phyloP scores from a whole-genome alignment of 805 yeast genomes.

The Cyberlindnera amylophila region DNA sequence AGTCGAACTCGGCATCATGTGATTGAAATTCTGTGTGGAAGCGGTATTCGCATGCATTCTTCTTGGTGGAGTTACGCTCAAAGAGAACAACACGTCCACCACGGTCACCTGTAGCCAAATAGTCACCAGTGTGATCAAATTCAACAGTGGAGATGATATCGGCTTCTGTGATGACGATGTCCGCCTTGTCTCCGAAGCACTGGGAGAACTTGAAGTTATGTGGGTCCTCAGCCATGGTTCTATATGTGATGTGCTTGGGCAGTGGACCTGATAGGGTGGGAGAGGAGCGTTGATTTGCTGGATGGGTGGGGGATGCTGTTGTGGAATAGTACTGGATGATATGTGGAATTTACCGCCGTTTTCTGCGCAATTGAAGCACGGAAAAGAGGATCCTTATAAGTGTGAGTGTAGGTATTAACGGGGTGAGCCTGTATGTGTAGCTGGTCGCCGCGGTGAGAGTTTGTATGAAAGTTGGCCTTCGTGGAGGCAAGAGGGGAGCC shows the following conservation, averaged over 20 bases:
- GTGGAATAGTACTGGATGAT: not conserved
- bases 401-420: no score
- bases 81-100: conserved; percentile 97
- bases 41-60: conserved; percentile 83
- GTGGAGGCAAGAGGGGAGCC: no score
- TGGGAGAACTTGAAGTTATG: conserved; percentile 73
- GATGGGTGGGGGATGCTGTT: no score
- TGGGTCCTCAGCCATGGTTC: conserved; percentile 30
- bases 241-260: not conserved
- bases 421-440: no score
- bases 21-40: conserved; percentile 96
- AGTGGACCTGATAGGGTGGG: not conserved
- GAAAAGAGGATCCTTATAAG: no score
- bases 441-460: no score
- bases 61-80: conserved; percentile 75
- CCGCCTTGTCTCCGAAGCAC: conserved; percentile 98
- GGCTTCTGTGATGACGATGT: conserved; percentile 93
- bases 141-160: conserved; percentile 97
- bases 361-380: not conserved
- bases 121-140: conserved; percentile 92
- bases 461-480: no score
- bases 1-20: conserved; percentile 98
- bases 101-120: conserved; percentile 95
- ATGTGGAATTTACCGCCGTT: not conserved
- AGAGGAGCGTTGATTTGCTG: not conserved